Percentiles rank a stretch among this genome's conserved stretches.
Conservation (phyloP, 805 yeast species). For the Kuraishia piskuri region DNA sequence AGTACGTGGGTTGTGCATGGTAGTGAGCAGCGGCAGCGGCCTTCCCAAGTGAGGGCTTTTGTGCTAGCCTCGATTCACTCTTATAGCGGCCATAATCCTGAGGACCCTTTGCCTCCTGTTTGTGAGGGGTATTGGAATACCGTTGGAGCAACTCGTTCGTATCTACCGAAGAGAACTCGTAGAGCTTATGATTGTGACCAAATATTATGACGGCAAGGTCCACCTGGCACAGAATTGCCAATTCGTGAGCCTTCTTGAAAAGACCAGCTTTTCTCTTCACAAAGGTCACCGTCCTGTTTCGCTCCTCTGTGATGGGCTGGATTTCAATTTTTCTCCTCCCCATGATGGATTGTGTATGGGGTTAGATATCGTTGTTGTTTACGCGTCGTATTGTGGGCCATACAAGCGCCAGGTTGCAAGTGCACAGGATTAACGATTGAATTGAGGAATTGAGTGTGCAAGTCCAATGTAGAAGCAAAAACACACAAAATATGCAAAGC, state of each 20-base stretch:
- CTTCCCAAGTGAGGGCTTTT: neutral
- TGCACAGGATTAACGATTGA: neutral
- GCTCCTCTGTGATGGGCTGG: slow-evolving; percentile 82
- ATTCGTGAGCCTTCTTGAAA: slow-evolving; percentile 78
- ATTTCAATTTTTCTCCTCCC: slow-evolving; percentile 96
- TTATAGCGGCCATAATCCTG: slow-evolving; percentile 56
- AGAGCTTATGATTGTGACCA: slow-evolving; percentile 74
- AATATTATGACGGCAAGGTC: slow-evolving; percentile 86
- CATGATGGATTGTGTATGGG: slow-evolving; percentile 35
- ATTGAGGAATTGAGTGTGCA: neutral
- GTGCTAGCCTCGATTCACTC: slow-evolving; percentile 13
- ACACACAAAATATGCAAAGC: no score
- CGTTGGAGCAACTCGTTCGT: slow-evolving; percentile 39
- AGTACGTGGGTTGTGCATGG: neutral
- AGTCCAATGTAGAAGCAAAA: neutral
- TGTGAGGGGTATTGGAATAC: slow-evolving; percentile 19
- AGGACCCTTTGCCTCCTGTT: slow-evolving; percentile 58
- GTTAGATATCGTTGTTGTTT: neutral
- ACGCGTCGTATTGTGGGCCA: neutral
- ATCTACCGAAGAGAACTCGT: slow-evolving; percentile 74
- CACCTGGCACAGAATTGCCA: slow-evolving; percentile 85
- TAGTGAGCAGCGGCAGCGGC: neutral
- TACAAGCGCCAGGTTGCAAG: neutral
- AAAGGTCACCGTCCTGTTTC: slow-evolving; percentile 81
- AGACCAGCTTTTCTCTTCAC: slow-evolving; percentile 92